A percentile compares a stretch with the other conserved stretches of the same genome.
These are phyloP conservation scores for Dryadomyces sulphureus DNA, from an alignment of 2,329 filamentous ascomycete genomes.

Conservation along the genomic window DNA sequence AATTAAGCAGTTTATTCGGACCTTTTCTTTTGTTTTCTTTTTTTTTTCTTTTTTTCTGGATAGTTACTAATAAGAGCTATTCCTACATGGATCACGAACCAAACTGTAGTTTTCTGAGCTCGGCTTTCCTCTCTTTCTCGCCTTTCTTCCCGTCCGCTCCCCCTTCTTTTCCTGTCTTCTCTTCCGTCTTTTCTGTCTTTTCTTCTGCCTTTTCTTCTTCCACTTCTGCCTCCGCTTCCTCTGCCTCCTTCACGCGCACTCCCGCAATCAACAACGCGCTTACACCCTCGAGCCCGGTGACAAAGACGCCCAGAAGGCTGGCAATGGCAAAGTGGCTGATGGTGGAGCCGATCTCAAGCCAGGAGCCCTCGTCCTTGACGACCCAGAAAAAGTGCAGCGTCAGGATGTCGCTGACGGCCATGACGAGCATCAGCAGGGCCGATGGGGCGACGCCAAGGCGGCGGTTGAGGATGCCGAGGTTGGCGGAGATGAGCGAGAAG, in stretches of 20 bases:
- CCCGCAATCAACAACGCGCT: constrained; percentile 73
- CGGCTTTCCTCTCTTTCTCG: too few species aligned
- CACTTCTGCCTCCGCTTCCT: neutral
- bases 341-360: constrained; percentile 93
- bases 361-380: constrained; percentile 89
- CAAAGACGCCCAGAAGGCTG: constrained; percentile 78
- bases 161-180: too few species aligned
- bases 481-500: constrained; percentile 83
- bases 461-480: constrained; percentile 83
- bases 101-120: too few species aligned
- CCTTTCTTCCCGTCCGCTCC: too few species aligned
- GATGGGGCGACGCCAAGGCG: constrained; percentile 72
- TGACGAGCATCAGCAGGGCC: constrained; percentile 86
- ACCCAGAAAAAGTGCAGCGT: constrained; percentile 97
- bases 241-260: constrained; percentile 42
- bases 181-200: neutral
- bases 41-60: too few species aligned
- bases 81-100: too few species aligned
- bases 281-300: constrained; percentile 71
- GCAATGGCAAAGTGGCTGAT: constrained; percentile 95
- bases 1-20: too few species aligned
- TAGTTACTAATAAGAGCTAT: too few species aligned
- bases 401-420: constrained; percentile 79
- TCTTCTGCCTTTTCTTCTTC: neutral
- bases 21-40: too few species aligned